phyloP scores from a whole-genome alignment of 768 basidiomycete species.

The Calocybe indica region DNA sequence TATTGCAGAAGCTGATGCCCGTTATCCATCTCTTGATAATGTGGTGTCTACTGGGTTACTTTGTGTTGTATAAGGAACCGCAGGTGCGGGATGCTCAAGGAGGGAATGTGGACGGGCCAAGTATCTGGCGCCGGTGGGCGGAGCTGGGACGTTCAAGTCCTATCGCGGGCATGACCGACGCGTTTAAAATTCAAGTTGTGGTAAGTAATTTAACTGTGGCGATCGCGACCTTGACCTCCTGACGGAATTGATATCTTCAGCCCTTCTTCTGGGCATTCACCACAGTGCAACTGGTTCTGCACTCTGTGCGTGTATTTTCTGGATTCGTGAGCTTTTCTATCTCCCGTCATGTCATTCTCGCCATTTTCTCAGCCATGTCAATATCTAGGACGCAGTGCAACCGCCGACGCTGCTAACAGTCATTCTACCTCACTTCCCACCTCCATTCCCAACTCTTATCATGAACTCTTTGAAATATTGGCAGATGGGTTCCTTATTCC shows the following conservation, averaged over 20 bases:
- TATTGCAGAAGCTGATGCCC: slow-evolving; percentile 56
- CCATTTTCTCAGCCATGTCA: not conserved
- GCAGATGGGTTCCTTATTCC: slow-evolving; percentile 57
- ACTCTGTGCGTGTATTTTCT: slow-evolving; percentile 66
- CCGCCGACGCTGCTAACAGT: slow-evolving; percentile 55
- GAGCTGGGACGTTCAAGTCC: slow-evolving; percentile 38
- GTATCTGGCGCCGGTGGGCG: slow-evolving; percentile 60
- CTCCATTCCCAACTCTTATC: slow-evolving; percentile 57
- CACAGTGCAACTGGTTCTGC: slow-evolving; percentile 63
- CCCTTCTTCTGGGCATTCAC: slow-evolving; percentile 83
- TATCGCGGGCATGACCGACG: slow-evolving; percentile 19
- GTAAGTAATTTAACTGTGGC: slow-evolving; percentile 30
- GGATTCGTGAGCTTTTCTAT: slow-evolving; percentile 46
- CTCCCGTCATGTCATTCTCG: not conserved
- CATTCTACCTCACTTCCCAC: slow-evolving; percentile 60
- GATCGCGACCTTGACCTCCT: not conserved
- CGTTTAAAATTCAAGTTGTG: slow-evolving; percentile 46
- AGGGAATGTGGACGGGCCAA: slow-evolving; percentile 20
- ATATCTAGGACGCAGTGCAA: slow-evolving; percentile 46
- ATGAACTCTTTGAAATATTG: slow-evolving; percentile 60
- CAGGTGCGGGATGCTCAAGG: slow-evolving; percentile 33
- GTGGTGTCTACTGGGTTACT: slow-evolving; percentile 63
- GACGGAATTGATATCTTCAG: slow-evolving; percentile 25
- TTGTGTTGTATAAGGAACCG: slow-evolving; percentile 64
- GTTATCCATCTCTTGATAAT: slow-evolving; percentile 58